Base-by-base conservation (phyloP, 106 monocot species). In the Apostasia ramifera region DNA sequence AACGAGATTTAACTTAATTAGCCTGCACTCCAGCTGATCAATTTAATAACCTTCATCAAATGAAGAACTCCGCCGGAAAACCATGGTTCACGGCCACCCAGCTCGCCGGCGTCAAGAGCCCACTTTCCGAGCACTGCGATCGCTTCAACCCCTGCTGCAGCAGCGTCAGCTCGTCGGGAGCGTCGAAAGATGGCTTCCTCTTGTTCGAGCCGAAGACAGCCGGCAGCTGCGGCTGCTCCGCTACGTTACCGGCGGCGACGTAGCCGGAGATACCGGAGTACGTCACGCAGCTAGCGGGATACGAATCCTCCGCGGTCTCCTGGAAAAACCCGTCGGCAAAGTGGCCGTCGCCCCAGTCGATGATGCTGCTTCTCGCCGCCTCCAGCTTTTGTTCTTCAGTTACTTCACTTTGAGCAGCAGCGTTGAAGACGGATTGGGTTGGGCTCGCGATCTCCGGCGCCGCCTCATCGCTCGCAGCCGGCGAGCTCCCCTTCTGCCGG, bases 61-160 rank as follows among this genome's bases (percentile, higher is more conserved):
- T 50, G 65, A 65, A 65, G 65, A 65, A 49, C 26, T 65, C 65
- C 1, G 65, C 65, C 1, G 65, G 65, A 8, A 65, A 65, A 2
- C 47, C 9, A 5, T 65, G 65, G 48, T 37, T 65, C 47, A 48
- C 43, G 1, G 48, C 40, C 26, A 8, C 65, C 0, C 47, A 65
- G 0, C 37, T 26, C 47, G 48, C 65, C 48, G 65, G 14, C 14
- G 48, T 26, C 65, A 48, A 13, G 1, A 26, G 47, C 48, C 65
- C 65, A 9, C 48, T 48, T 6, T 4, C 26, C 8, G 65, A 47
- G 48, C 48, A 65, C 65, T 65, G 65, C 47, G 37, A 8, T 2
- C 65, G 47, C 65, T 65, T 65, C 26, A 26, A 26, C 14, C 65
- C 65, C 9, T 46, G 48, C 65, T 65, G 65, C 65, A 48, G 65